These are phyloP conservation scores for Thoreauomyces humboldtii DNA, from an alignment of 192 early-diverging fungal species.

Conservation along the genomic window DNA sequence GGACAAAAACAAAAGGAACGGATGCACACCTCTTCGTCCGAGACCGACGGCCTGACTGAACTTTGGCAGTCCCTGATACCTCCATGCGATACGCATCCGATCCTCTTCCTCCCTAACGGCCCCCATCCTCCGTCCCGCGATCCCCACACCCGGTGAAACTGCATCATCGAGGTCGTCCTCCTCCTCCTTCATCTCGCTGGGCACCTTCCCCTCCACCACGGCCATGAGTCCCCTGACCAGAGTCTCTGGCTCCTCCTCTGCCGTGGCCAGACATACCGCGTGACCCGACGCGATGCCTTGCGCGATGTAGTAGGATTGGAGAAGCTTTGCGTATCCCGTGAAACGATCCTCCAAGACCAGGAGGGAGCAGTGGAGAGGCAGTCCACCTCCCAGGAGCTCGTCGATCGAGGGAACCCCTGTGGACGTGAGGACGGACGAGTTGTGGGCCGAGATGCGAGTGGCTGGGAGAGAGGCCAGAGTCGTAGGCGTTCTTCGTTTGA, in stretches of 20 bases:
- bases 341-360: constrained; percentile 77
- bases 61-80: constrained; percentile 81
- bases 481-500: constrained; percentile 23
- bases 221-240: constrained; percentile 64
- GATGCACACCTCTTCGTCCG: background rate
- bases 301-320: constrained; percentile 80
- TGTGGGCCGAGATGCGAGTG: constrained; percentile 74
- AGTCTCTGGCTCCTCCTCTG: constrained; percentile 63
- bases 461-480: constrained; percentile 59
- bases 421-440: constrained; percentile 72
- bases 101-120: constrained; percentile 44
- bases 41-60: constrained; percentile 41
- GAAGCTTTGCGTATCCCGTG: constrained; percentile 75
- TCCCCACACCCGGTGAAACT: background rate
- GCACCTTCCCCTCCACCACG: constrained; percentile 52
- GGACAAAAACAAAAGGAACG: too few species aligned
- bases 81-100: constrained; percentile 89
- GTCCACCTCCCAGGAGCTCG: constrained; percentile 75
- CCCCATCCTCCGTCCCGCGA: constrained; percentile 25
- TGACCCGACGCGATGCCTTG: constrained; percentile 80
- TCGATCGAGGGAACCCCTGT: constrained; percentile 84
- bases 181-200: constrained; percentile 41
- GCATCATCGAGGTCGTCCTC: constrained; percentile 38
- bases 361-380: constrained; percentile 76
- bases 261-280: constrained; percentile 63